Conservation (phyloP, 306 rosid species). For the Phaseolus lunatus region DNA sequence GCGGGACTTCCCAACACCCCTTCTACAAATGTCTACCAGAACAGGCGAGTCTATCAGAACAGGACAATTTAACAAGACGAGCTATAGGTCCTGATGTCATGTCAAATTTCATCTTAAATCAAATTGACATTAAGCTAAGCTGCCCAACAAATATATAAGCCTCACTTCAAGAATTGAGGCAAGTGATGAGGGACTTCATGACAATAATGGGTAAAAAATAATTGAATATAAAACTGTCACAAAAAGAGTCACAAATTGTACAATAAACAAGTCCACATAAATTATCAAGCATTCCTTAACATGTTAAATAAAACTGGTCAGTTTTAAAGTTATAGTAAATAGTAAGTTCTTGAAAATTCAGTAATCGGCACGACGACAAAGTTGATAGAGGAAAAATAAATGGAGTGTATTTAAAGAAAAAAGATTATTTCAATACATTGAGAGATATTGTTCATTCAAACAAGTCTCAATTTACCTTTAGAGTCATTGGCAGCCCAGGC, state of each 20-base stretch:
- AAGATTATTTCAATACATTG: constrained; percentile 18
- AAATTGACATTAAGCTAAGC: too few relatives aligned
- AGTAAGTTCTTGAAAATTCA: constrained; percentile 14
- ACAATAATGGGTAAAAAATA: background rate
- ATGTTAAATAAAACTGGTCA: background rate
- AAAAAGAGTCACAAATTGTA: constrained; percentile 17
- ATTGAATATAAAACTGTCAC: constrained; percentile 2
- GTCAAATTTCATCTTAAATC: too few relatives aligned
- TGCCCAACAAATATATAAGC: too few relatives aligned
- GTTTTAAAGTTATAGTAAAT: background rate
- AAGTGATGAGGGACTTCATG: too few relatives aligned
- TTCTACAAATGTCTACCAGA: too few relatives aligned
- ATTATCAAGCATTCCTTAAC: constrained; percentile 25
- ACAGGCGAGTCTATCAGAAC: too few relatives aligned
- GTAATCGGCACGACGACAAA: constrained; percentile 30
- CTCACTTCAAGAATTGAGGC: too few relatives aligned
- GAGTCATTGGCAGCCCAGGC: constrained; percentile 66
- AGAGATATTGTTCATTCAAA: constrained; percentile 30
- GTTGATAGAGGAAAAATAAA: constrained; percentile 15
- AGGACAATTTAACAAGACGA: too few relatives aligned
- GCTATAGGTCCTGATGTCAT: too few relatives aligned
- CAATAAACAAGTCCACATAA: constrained; percentile 25
- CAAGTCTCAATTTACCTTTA: constrained; percentile 62
- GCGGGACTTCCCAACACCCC: too few relatives aligned
- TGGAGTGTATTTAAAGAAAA: constrained; percentile 3